Percentiles rank a stretch among this genome's conserved stretches.
phyloP scores from a whole-genome alignment of 108 stramenopile species.

The Pinguiococcus pyrenoidosus region DNA sequence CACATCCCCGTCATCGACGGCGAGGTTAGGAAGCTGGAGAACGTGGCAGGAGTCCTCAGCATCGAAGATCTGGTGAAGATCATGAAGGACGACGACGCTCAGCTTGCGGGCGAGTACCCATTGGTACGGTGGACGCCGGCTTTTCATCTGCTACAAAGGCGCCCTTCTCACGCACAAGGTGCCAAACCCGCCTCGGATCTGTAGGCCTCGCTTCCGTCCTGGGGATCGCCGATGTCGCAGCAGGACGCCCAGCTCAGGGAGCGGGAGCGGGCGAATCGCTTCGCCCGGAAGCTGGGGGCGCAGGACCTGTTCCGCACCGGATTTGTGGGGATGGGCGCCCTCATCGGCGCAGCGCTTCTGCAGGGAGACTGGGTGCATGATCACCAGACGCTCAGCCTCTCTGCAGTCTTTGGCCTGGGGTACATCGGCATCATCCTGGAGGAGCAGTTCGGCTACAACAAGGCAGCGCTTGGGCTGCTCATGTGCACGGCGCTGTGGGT shows the following conservation, averaged over 20 bases:
- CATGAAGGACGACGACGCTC: not conserved
- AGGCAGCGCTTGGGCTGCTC: constrained; percentile 71
- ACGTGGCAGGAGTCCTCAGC: not conserved
- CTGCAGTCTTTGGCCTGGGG: constrained; percentile 68
- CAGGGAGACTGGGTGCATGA: constrained; percentile 59
- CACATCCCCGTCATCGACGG: not conserved
- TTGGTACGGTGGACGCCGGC: not conserved
- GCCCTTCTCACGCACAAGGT: too few species aligned
- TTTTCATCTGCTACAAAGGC: too few species aligned
- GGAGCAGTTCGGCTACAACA: constrained; percentile 81
- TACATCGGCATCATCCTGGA: constrained; percentile 86
- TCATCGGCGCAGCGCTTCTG: constrained; percentile 45
- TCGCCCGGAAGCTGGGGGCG: constrained; percentile 46
- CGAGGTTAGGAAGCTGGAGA: not conserved
- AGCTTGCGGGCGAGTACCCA: not conserved
- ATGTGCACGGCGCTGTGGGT: constrained; percentile 86
- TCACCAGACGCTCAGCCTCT: constrained; percentile 60
- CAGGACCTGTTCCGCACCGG: constrained; percentile 54
- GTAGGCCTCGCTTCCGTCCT: too few species aligned
- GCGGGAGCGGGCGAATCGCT: constrained; percentile 60
- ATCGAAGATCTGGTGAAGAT: not conserved
- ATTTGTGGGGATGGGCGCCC: constrained; percentile 36
- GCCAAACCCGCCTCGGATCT: constrained; percentile 35
- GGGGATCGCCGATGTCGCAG: too few species aligned
- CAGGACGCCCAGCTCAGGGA: constrained; percentile 54